phyloP scores from a whole-genome alignment of 2,329 filamentous ascomycete genomes.

The Emergomyces orientalis region DNA sequence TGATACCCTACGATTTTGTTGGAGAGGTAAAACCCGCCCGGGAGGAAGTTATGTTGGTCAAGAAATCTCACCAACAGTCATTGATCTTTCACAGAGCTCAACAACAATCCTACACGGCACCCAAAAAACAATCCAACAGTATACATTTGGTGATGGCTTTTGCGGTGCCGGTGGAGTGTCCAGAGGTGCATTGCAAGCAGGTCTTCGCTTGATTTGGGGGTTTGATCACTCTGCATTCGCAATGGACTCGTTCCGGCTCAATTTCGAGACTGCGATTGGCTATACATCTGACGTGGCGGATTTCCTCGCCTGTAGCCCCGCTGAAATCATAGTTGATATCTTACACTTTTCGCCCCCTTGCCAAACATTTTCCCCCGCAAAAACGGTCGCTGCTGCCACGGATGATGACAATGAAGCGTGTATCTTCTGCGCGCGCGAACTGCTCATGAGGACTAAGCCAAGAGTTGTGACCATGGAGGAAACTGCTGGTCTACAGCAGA shows the following conservation, averaged over 20 bases:
- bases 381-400: slow-evolving; percentile 49
- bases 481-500: slow-evolving; percentile 56
- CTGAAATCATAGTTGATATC: slow-evolving; percentile 50
- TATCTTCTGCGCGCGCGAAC: slow-evolving; percentile 39
- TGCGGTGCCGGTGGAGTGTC: slow-evolving; percentile 65
- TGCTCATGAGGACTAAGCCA: slow-evolving; percentile 53
- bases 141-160: slow-evolving; percentile 63
- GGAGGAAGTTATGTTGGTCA: slow-evolving; percentile 22
- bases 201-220: slow-evolving; percentile 51
- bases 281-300: slow-evolving; percentile 40
- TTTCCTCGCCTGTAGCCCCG: slow-evolving; percentile 26
- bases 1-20: slow-evolving; percentile 21
- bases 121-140: slow-evolving; percentile 29
- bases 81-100: slow-evolving; percentile 19
- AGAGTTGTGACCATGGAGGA: slow-evolving; percentile 70
- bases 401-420: slow-evolving; percentile 60
- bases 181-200: slow-evolving; percentile 50
- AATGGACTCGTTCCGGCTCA: slow-evolving; percentile 48
- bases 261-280: slow-evolving; percentile 42
- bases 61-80: slow-evolving; percentile 7
- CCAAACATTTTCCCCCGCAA: slow-evolving; percentile 63
- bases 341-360: slow-evolving; percentile 70
- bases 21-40: slow-evolving; percentile 25
- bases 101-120: slow-evolving; percentile 26
- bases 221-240: slow-evolving; percentile 55